Percentiles rank a stretch among this genome's conserved stretches.
These are phyloP conservation scores for Aureobasidium lini DNA, from an alignment of 2,329 filamentous ascomycete genomes.

Conservation along the genomic window DNA sequence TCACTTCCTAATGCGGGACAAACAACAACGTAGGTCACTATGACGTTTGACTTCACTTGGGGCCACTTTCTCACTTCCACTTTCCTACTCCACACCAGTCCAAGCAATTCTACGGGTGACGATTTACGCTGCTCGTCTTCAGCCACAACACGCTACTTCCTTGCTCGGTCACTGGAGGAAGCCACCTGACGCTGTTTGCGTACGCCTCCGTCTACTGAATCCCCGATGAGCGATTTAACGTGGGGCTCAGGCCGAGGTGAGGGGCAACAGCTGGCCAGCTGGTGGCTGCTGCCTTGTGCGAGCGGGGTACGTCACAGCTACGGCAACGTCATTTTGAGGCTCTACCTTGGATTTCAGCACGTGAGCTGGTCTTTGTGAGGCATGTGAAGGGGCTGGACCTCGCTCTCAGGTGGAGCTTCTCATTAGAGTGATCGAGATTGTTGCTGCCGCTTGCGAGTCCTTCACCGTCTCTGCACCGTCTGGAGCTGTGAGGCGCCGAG, in stretches of 20 bases:
- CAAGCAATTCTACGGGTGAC: slow-evolving; percentile 2
- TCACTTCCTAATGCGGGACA: neutral
- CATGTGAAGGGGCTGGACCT: slow-evolving; percentile 3
- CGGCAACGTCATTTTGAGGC: neutral
- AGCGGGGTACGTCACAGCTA: slow-evolving; percentile 3
- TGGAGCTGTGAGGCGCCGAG: neutral
- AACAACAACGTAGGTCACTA: neutral
- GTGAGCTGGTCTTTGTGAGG: neutral
- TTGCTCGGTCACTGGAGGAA: neutral
- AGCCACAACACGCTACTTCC: slow-evolving; percentile 8
- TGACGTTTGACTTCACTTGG: neutral
- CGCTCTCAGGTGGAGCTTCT: neutral
- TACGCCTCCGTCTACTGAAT: neutral
- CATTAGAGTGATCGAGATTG: slow-evolving; percentile 2
- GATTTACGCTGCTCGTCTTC: neutral
- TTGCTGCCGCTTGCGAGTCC: neutral
- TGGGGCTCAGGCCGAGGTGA: slow-evolving; percentile 10
- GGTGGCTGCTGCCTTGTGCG: slow-evolving; percentile 1
- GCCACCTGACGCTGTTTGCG: slow-evolving; percentile 11
- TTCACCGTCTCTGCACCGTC: neutral
- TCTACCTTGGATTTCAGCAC: neutral
- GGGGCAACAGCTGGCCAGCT: neutral
- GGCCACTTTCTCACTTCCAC: neutral
- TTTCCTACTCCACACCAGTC: neutral
- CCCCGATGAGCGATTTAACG: slow-evolving; percentile 1